Evolutionary conservation across 805 yeast genomes (phyloP), one percentile per base, ranked within the genome.

Genomic region (Yamadazyma phyllophila): DNA sequence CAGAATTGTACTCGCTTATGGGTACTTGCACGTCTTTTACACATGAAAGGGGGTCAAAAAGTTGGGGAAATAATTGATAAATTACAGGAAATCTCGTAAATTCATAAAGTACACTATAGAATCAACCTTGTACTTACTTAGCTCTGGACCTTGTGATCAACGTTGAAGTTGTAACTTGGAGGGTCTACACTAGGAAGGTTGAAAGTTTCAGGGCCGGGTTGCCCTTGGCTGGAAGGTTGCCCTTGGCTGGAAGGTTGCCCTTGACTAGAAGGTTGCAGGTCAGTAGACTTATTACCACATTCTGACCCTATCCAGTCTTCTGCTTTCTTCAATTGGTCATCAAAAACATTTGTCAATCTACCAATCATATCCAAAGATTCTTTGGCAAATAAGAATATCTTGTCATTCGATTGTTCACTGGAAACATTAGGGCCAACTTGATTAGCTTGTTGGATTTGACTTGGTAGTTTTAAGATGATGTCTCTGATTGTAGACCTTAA

Each of bases 301-400:
- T 78, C 64, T 52, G 77, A 63, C 54, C 74, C 65, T 4, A 81
- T 78, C 97, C 97, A 92, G 17, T 74, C 70, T 61, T 94, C 97
- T 1, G 97, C 97, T 52, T 83, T 82, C 39, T 80, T 83, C 44
- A 92, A 71, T 41, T 90, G 90, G 39, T 87, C 91, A 59, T 87
- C 92, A 55, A 95, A 89, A 6, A 91, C 91, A 41, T 76, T 77
- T 52, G 90, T 89, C 14, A 92, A 83, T 46, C 86, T 85, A 34
- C 83, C 77, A 31, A 92, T 84, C 89, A 91, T 87, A 36, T 86
- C 94, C 39, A 92, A 68, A 0, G 96, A 84, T 63, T 94, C 99
- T 53, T 85, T 85, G 0, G 98, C 97, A 49, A 92, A 72, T 4
- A 86, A 76, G 20, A 94, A 67, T 1, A 89, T 87, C 51, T 84